phyloP scores from a whole-genome alignment of 768 basidiomycete species.

The Leucosporidium yakuticum region DNA sequence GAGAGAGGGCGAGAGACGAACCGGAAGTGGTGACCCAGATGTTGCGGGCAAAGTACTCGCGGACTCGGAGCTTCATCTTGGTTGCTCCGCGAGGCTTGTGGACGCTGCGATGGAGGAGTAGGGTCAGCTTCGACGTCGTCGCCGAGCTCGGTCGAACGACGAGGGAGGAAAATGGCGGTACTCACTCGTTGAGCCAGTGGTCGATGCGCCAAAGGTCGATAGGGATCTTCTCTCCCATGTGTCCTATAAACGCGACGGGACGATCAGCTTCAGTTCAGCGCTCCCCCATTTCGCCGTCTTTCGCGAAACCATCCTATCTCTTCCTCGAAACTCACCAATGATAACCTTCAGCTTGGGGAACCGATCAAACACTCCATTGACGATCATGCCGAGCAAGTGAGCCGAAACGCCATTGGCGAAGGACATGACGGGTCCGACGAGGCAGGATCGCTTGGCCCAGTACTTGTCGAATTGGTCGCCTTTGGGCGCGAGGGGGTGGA shows the following conservation, averaged over 20 bases:
- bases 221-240: too few relatives aligned
- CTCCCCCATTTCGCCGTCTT: too few relatives aligned
- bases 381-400: slow-evolving; percentile 22
- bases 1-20: slow-evolving; percentile 5
- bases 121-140: too few relatives aligned
- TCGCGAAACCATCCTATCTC: too few relatives aligned
- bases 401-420: slow-evolving; percentile 26
- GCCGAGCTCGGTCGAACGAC: too few relatives aligned
- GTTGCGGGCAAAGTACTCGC: slow-evolving; percentile 18
- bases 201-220: too few relatives aligned
- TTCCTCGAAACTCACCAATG: too few relatives aligned
- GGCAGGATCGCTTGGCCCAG: slow-evolving; percentile 16
- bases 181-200: too few relatives aligned
- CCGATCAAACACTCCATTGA: slow-evolving; percentile 28
- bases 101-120: slow-evolving; percentile 1
- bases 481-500: slow-evolving; percentile 26
- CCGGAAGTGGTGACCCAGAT: slow-evolving; percentile 22
- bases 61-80: slow-evolving; percentile 19
- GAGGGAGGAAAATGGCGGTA: too few relatives aligned
- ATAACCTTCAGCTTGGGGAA: slow-evolving; percentile 26
- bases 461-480: slow-evolving; percentile 25
- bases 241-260: too few relatives aligned
- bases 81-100: slow-evolving; percentile 21
- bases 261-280: too few relatives aligned
- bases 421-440: slow-evolving; percentile 23